Evolutionary conservation across 805 yeast species (phyloP), one percentile per base, ranked within the genome.

Genomic region (Tetrapisispora arboricola): DNA sequence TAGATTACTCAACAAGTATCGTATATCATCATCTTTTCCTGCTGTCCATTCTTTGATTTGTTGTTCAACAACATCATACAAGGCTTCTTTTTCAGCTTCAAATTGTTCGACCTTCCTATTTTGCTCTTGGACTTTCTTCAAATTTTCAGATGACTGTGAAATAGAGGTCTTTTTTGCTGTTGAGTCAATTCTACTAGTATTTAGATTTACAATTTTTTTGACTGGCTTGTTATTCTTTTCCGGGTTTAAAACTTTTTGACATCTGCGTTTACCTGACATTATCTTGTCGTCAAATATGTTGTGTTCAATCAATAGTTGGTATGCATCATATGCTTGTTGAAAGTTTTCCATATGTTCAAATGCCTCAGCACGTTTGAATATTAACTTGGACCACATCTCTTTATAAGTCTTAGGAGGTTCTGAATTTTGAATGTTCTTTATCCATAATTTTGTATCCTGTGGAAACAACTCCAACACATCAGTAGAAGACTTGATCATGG

Each of bases 201-300:
- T 13, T 21, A n/a, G 38, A 31, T 35, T 13, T 24, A 38, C 36
- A 20, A 40, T n/a, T 29, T 30, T 38, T 18, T 44, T 18, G 50
- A 51, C 37, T 45, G 46, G 20, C 52, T 50, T 39, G 40, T 45
- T 16, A 37, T 21, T 32, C 8, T 39, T 22, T 15, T 47, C 42
- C 28, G 94, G 92, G 43, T 75, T 70, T 17, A 87, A 58, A 1
- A 78, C 74, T 15, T 71, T 71, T 39, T 72, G 72, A 45, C 95
- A 84, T 43, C 98, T 72, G 51, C 90, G 72, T 55, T 77, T 86
- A 2, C 90, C 94, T 38, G 84, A 95, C 72, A 90, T 63, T 0
- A 76, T 68, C 24, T 73, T 66, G 44, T 78, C 75, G 25, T 76
- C 73, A 2, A 78, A 72, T 19, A 73, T 74, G 0, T 95, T 95